phyloP scores from a whole-genome alignment of 305 asterid species.

The Andrographis paniculata region DNA sequence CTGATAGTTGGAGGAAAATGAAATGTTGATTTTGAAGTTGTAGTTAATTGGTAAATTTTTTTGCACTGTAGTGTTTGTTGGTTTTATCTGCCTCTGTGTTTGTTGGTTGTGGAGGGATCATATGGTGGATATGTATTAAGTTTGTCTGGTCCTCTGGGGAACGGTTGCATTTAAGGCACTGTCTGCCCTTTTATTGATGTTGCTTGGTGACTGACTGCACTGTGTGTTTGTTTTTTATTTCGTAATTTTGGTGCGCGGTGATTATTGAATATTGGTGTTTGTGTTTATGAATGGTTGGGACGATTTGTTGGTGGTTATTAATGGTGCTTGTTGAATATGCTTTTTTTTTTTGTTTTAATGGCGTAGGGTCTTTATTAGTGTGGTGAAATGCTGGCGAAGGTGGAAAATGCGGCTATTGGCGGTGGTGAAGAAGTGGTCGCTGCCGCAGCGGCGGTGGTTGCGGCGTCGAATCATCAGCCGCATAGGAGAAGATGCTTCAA shows the following conservation, averaged over 20 bases:
- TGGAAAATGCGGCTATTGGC: slow-evolving; percentile 26
- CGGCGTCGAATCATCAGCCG: slow-evolving; percentile 21
- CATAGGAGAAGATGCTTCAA: slow-evolving; percentile 31
- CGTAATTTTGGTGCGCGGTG: neutral
- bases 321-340: neutral
- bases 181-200: slow-evolving; percentile 9
- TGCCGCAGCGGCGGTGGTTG: too few relatives aligned
- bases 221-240: neutral
- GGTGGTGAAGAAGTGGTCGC: slow-evolving; percentile 11
- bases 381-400: slow-evolving; percentile 31
- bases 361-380: slow-evolving; percentile 20
- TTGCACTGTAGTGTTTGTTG: too few relatives aligned
- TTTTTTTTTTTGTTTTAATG: too few relatives aligned
- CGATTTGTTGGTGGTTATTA: slow-evolving; percentile 4
- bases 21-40: too few relatives aligned
- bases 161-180: slow-evolving; percentile 9
- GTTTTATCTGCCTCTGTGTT: too few relatives aligned
- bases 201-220: neutral
- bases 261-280: slow-evolving; percentile 14
- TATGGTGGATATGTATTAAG: neutral
- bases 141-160: neutral
- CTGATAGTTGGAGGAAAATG: too few relatives aligned
- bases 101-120: slow-evolving; percentile 6
- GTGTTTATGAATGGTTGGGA: neutral
- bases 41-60: too few relatives aligned